Conservation (phyloP, 108 stramenopile species). For the Hondaea fermentalgiana region DNA sequence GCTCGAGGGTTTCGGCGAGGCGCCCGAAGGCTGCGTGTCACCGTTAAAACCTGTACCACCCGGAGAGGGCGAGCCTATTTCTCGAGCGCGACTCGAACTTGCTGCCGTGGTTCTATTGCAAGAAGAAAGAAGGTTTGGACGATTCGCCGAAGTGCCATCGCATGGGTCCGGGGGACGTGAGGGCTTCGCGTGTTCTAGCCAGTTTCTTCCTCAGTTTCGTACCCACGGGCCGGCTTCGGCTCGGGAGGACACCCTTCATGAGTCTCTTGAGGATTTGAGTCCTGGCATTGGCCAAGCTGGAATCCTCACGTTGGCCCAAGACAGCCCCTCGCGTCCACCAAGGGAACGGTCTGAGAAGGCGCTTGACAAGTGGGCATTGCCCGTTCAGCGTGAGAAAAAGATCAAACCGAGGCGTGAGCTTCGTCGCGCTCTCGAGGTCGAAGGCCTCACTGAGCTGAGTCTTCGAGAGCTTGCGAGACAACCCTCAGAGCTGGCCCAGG, state of each 20-base stretch:
- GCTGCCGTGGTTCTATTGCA: neutral
- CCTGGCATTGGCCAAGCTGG: neutral
- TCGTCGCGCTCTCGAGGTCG: neutral
- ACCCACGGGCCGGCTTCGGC: neutral
- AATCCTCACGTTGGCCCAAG: neutral
- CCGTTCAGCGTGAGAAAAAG: neutral
- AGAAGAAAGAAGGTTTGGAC: neutral
- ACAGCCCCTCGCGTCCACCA: neutral
- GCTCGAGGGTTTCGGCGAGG: no score
- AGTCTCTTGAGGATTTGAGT: no score
- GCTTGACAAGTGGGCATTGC: no score
- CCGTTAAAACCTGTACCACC: neutral
- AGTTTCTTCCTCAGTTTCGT: neutral
- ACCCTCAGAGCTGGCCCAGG: slow-evolving; percentile 15
- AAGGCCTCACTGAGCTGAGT: neutral
- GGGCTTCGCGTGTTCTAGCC: no score
- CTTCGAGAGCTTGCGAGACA: neutral
- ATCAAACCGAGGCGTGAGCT: neutral
- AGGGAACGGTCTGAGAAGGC: no score
- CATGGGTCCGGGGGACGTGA: no score
- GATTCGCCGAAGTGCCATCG: neutral
- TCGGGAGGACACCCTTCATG: neutral
- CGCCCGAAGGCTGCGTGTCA: neutral
- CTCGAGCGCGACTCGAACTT: neutral
- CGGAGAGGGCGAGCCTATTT: neutral